Evolutionary conservation across 345 rosid genomes (phyloP), one percentile per base, ranked within the genome.

Genomic region (Cardamine occulta): DNA sequence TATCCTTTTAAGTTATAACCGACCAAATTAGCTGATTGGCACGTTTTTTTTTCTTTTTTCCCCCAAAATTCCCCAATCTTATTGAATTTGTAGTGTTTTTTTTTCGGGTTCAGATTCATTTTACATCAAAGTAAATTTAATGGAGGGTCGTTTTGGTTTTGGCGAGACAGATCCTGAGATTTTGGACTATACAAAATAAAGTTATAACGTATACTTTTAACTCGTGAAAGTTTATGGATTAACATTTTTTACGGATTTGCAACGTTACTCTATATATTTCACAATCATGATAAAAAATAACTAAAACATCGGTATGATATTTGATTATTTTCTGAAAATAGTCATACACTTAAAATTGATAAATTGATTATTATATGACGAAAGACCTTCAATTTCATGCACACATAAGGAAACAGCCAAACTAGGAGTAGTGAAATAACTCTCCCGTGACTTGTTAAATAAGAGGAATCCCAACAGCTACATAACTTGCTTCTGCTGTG

Each of bases 321-420:
- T 19, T 19, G 19, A 19, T 19, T 19, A 19, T 14, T 42, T 14
- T 44, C 18, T 14, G 49, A 15, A 44, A 15, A 44, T 15, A 44
- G 49, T 15, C 3, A 6, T 6, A 44, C 49, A 15, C 18, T 44
- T 44, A 13, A 13, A 13, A 4, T 4, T 12, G 12, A 42, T 42
- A 39, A 11, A 44, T 44, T 14, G 17, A 44, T 44, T 44, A 44
- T 44, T 44, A 42, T 42, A 42, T 4, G 47, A 40, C 6, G 1
- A 40, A 13, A 40, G 47, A 40, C 47, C 47, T 40, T 40, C 5
- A 4, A 14, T 44, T 44, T 63, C 57, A 73, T 54, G 56, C 57
- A 39, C 32, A 56, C 24, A 66, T 56, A 57, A 65, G 32, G 51
- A 57, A 74, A 74, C 42, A 66, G 32, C 64, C 59, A 74, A 66